A percentile compares a stretch with the other conserved stretches of the same genome.
Evolutionary conservation across 2,329 filamentous ascomycete genomes (phyloP).

Genomic region (Emergomyces orientalis): DNA sequence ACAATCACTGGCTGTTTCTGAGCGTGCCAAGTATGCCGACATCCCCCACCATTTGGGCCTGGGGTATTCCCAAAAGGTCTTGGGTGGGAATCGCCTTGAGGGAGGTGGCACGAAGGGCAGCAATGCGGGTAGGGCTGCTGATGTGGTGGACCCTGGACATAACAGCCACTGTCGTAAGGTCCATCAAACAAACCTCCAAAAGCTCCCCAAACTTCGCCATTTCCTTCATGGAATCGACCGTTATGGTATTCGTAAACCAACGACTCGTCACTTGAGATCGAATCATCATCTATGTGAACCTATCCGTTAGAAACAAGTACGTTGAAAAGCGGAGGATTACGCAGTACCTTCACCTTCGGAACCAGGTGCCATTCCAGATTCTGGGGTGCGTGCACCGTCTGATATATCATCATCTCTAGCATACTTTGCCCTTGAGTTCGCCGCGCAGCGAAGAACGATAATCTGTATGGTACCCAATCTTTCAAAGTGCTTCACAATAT

Average conservation of each 20-base stretch:
- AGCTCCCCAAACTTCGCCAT: not conserved
- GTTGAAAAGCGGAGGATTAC: not conserved
- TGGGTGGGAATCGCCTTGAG: not conserved
- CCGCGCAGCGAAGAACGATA: constrained; percentile 22
- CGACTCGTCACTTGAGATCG: constrained; percentile 3
- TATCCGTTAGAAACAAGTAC: not conserved
- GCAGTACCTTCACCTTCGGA: constrained; percentile 18
- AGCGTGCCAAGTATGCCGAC: not conserved
- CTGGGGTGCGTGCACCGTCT: constrained; percentile 13
- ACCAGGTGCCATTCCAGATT: constrained; percentile 18
- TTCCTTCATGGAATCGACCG: not conserved
- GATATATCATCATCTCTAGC: constrained; percentile 17
- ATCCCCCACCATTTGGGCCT: not conserved
- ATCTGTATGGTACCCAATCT: constrained; percentile 25
- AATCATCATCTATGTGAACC: not conserved
- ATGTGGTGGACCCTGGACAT: not conserved
- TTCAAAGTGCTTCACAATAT: constrained; percentile 16
- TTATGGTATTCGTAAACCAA: not conserved
- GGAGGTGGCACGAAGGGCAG: not conserved
- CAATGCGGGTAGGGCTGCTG: not conserved
- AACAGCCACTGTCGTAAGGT: not conserved
- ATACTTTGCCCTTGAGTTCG: constrained; percentile 4
- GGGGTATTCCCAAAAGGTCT: not conserved
- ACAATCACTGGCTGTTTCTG: not conserved
- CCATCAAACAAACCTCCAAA: constrained; percentile 5